Base-by-base conservation (phyloP, 345 rosid species). In the Draba incana region DNA sequence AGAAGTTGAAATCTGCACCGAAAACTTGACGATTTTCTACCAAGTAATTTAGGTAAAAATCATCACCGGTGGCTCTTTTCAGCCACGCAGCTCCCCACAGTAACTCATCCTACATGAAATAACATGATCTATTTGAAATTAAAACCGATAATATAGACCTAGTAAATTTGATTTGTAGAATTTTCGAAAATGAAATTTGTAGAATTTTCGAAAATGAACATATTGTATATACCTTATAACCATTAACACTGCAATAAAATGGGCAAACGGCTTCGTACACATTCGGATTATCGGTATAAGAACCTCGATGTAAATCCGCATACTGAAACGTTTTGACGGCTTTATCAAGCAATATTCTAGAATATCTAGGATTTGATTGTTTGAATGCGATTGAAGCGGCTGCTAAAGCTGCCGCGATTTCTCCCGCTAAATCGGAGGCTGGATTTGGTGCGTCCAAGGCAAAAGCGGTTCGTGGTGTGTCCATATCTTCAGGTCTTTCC, bases 401-500 rank as follows among this genome's bases (percentile, higher is more conserved):
- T 0, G 98, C 94, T 10, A 90, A 76, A 1, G 98, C 90, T 4
- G 97, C 97, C 0, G 94, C 85, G 25, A 85, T 85, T 82, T 90
- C 98, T 0, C 85, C 94, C 1, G 96, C 78, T 16, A 93, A 81
- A 56, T 90, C 98, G 0, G 98, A 85, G 8, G 92, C 97, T 0
- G 96, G 89, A 14, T 69, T 25, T 24, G 78, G 81, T 48, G 60
- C 43, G 10, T 82, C 78, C 23, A 90, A 78, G 14, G 78, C 84
- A 65, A 78, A 93, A 13, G 88, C 79, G 13, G 84, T 93, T 54
- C 98, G 78, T 14, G 88, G 87, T 0, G 97, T 90, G 78, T 90
- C 96, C 96, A 92, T 92, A 66, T 92, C 97, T 77, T 90, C 94
- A 1, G 97, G 97, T 71, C 97, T 85, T 72, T 90, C 85, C 96